Evolutionary conservation across 192 early-diverging fungal species (phyloP).

Genomic region (Coemansia sp.): DNA sequence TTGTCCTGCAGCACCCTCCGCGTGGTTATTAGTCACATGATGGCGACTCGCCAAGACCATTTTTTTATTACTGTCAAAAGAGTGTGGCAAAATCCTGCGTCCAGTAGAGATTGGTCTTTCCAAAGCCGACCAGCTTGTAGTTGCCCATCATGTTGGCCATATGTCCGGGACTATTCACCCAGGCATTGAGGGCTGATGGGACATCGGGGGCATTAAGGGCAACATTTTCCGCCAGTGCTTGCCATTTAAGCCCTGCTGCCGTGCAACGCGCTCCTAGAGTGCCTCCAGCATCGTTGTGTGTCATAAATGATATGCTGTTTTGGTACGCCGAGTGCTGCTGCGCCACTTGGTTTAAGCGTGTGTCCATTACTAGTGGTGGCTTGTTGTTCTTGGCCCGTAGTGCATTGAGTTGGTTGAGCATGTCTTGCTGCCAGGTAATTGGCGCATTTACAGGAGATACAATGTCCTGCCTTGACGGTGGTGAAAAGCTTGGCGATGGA

Average conservation of each 20-base stretch:
- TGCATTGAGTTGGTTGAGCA: conserved; percentile 36
- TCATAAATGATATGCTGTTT: conserved; percentile 21
- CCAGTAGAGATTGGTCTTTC: conserved; percentile 27
- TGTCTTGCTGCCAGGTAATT: conserved; percentile 32
- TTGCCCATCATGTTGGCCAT: conserved; percentile 40
- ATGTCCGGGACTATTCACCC: conserved; percentile 31
- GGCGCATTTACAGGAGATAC: neutral
- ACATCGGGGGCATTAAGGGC: conserved; percentile 32
- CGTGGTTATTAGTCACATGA: neutral
- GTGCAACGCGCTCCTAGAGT: conserved; percentile 28
- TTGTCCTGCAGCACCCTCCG: neutral
- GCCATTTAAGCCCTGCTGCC: conserved; percentile 26
- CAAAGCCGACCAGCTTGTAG: conserved; percentile 43
- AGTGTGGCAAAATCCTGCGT: conserved; percentile 45
- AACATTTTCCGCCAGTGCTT: conserved; percentile 39
- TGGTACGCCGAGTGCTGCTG: conserved; percentile 42
- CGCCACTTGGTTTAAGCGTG: conserved; percentile 28
- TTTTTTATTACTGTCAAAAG: neutral
- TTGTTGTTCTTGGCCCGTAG: conserved; percentile 34
- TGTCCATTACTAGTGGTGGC: conserved; percentile 18
- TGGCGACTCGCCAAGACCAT: neutral
- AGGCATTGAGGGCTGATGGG: conserved; percentile 13
- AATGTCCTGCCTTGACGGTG: neutral
- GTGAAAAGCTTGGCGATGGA: neutral
- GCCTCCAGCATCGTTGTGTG: conserved; percentile 27